Evolutionary conservation across 208 protist genomes (phyloP).

Genomic region (Angomonas ambiguus): DNA sequence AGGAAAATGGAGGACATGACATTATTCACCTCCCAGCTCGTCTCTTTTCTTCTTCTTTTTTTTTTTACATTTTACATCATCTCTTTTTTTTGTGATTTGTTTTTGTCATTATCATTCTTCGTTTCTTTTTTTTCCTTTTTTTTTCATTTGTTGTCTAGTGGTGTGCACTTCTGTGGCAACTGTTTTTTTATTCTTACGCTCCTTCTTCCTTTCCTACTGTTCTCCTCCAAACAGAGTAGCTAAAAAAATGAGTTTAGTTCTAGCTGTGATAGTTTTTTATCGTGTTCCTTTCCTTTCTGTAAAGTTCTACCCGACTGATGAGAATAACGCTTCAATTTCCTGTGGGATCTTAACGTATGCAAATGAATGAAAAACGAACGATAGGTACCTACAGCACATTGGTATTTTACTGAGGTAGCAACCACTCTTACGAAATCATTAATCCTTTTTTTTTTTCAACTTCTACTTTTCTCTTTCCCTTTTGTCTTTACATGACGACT

Average conservation of each 20-base stretch:
- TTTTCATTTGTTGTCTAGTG: neutral
- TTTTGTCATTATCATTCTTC: conserved; percentile 3
- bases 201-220: conserved; percentile 7
- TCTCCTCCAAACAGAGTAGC: neutral
- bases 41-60: conserved; percentile 8
- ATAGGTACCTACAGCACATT: conserved; percentile 3
- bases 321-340: conserved; percentile 10
- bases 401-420: conserved; percentile 2
- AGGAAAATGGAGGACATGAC: conserved; percentile 3
- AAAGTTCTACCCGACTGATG: conserved; percentile 1
- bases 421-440: conserved; percentile 6
- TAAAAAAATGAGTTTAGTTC: neutral
- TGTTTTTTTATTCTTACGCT: neutral
- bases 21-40: too few species aligned
- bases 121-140: conserved; percentile 9
- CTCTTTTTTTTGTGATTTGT: conserved; percentile 28
- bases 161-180: too few species aligned
- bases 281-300: too few species aligned
- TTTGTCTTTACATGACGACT: neutral
- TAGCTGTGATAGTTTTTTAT: too few species aligned
- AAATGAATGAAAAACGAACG: conserved; percentile 11
- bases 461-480: neutral
- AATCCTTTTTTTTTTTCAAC: neutral
- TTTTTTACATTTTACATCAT: conserved; percentile 2
- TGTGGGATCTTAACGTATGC: conserved; percentile 7